Conservation (phyloP, 2,329 filamentous ascomycete genomes). For the Raffaelea albimanens region DNA sequence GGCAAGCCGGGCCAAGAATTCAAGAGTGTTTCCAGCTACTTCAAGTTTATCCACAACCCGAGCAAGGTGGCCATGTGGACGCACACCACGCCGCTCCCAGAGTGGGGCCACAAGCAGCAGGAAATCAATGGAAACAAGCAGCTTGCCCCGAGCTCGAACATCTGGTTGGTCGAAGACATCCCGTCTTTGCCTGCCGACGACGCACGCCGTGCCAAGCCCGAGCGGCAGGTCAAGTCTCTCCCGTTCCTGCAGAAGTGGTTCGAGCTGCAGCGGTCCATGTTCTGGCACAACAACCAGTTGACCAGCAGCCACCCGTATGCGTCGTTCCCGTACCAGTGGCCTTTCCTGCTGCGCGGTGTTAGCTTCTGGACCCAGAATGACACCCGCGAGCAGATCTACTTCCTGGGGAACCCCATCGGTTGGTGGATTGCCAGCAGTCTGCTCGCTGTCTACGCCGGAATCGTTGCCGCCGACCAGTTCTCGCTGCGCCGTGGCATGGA, state of each 20-base stretch:
- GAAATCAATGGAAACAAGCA: constrained; percentile 99
- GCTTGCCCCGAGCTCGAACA: constrained; percentile 75
- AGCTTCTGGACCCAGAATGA: constrained; percentile 99
- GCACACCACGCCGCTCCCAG: constrained; percentile 85
- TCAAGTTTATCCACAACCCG: constrained; percentile 90
- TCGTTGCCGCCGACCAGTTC: constrained; percentile 85
- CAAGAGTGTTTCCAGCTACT: constrained; percentile 82
- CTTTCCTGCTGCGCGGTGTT: constrained; percentile 90
- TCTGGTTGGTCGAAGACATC: constrained; percentile 91
- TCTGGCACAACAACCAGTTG: constrained; percentile 97
- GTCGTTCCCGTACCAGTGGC: constrained; percentile 93
- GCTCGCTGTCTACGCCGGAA: constrained; percentile 85
- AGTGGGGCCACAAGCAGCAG: constrained; percentile 95
- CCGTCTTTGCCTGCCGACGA: constrained; percentile 66
- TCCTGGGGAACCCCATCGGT: constrained; percentile 89
- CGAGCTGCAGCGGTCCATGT: constrained; percentile 95
- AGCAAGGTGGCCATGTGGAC: constrained; percentile 99
- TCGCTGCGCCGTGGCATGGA: constrained; percentile 89
- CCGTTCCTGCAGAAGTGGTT: constrained; percentile 92
- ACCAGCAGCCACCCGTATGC: constrained; percentile 96
- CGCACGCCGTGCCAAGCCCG: constrained; percentile 63
- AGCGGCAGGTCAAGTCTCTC: constrained; percentile 70
- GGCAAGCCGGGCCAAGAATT: constrained; percentile 76
- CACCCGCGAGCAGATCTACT: constrained; percentile 95
- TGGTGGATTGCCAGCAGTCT: constrained; percentile 96